phyloP scores from a whole-genome alignment of 2,329 filamentous ascomycete genomes.

The Aspergillus fischeri region DNA sequence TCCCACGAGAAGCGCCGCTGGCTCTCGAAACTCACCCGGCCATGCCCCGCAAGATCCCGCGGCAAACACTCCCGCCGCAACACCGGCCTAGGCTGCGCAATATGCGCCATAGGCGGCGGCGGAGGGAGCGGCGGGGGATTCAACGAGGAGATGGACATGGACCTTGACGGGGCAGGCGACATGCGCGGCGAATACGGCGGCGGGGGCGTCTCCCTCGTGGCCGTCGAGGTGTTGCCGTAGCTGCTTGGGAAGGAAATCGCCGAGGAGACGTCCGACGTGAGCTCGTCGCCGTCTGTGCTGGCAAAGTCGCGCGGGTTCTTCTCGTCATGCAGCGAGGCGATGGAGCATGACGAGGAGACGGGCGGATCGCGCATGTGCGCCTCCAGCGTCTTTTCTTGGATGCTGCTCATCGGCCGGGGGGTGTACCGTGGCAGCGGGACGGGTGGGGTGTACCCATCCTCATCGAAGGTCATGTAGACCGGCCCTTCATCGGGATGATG shows the following conservation, averaged over 20 bases:
- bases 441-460: slow-evolving; percentile 29
- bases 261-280: slow-evolving; percentile 37
- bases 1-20: slow-evolving; percentile 23
- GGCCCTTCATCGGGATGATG: not conserved
- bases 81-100: slow-evolving; percentile 26
- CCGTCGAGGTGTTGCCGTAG: slow-evolving; percentile 43
- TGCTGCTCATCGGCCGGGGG: slow-evolving; percentile 31
- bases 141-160: slow-evolving; percentile 29
- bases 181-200: slow-evolving; percentile 37
- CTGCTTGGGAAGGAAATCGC: slow-evolving; percentile 41
- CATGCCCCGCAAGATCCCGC: not conserved
- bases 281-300: slow-evolving; percentile 19
- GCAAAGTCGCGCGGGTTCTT: slow-evolving; percentile 28
- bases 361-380: slow-evolving; percentile 29
- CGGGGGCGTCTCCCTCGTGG: slow-evolving; percentile 40
- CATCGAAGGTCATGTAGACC: slow-evolving; percentile 4
- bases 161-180: slow-evolving; percentile 28
- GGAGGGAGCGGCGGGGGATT: slow-evolving; percentile 4
- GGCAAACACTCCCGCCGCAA: slow-evolving; percentile 10
- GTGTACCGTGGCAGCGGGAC: slow-evolving; percentile 40
- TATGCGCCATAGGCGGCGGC: slow-evolving; percentile 24
- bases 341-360: slow-evolving; percentile 19
- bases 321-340: slow-evolving; percentile 22
- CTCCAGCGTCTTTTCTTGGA: slow-evolving; percentile 39
- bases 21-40: slow-evolving; percentile 5